These are phyloP conservation scores for Cryphonectria carpinicola DNA, from an alignment of 2,329 filamentous ascomycete genomes.

Conservation along the genomic window DNA sequence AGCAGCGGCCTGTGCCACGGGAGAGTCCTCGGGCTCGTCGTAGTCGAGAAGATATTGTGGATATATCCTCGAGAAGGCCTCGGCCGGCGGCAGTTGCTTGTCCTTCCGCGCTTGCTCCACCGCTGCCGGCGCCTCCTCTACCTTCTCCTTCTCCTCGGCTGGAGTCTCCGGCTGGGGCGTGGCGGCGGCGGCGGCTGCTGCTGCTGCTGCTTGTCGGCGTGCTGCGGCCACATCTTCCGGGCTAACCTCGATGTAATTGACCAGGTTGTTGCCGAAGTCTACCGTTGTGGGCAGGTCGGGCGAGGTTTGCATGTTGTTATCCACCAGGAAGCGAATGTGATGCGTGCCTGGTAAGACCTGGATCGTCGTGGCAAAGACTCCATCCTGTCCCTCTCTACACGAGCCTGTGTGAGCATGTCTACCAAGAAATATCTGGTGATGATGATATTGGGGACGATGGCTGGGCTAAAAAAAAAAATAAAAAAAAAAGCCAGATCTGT, in stretches of 20 bases:
- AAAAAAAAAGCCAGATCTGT: neutral
- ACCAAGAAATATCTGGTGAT: slow-evolving; percentile 14
- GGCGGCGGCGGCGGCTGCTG: neutral
- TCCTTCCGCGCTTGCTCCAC: slow-evolving; percentile 51
- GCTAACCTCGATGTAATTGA: slow-evolving; percentile 96
- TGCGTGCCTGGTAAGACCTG: slow-evolving; percentile 91
- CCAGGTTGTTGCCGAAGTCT: slow-evolving; percentile 95
- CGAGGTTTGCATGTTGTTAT: slow-evolving; percentile 90
- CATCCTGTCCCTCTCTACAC: slow-evolving; percentile 57
- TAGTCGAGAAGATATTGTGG: slow-evolving; percentile 86
- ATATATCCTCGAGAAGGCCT: slow-evolving; percentile 72
- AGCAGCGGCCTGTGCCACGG: slow-evolving; percentile 73
- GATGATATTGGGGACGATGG: slow-evolving; percentile 13
- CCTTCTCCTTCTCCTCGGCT: slow-evolving; percentile 32
- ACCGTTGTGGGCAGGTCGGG: slow-evolving; percentile 89
- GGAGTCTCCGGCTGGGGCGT: slow-evolving; percentile 37
- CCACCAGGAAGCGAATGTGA: slow-evolving; percentile 94
- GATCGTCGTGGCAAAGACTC: slow-evolving; percentile 75
- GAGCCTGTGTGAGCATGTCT: slow-evolving; percentile 28
- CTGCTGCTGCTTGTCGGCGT: slow-evolving; percentile 33
- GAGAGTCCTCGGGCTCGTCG: slow-evolving; percentile 80
- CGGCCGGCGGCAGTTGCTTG: slow-evolving; percentile 59
- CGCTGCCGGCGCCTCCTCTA: slow-evolving; percentile 43
- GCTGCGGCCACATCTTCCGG: slow-evolving; percentile 66
- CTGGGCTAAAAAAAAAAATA: neutral